Evolutionary conservation across 2,329 filamentous ascomycete species (phyloP).

Genomic region (Microcyclosporella mali): DNA sequence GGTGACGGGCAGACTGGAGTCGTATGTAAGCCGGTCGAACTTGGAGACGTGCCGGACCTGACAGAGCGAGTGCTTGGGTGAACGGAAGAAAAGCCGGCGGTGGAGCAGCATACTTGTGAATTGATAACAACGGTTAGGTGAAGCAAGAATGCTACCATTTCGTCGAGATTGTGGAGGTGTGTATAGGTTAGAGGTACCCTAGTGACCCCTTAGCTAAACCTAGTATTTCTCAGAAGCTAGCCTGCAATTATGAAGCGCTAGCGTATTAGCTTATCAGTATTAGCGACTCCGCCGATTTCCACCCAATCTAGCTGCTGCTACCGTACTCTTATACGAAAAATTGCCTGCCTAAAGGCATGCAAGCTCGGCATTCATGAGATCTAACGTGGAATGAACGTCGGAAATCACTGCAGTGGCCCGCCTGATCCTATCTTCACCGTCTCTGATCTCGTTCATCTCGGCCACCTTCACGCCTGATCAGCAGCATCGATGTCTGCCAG

Average conservation of each 20-base stretch:
- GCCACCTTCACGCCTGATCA: constrained; percentile 15
- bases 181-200: constrained; percentile 92
- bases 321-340: too few species aligned
- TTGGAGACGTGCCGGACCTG: constrained; percentile 83
- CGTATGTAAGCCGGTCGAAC: constrained; percentile 92
- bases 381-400: too few species aligned
- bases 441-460: too few species aligned
- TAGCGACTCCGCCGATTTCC: too few species aligned
- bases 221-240: too few species aligned
- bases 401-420: too few species aligned
- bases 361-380: too few species aligned
- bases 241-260: too few species aligned
- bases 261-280: too few species aligned
- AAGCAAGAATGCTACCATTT: constrained; percentile 65
- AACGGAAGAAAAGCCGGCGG: constrained; percentile 74
- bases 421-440: too few species aligned
- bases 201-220: constrained; percentile 89
- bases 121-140: constrained; percentile 84
- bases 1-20: constrained; percentile 60
- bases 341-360: too few species aligned
- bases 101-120: constrained; percentile 72
- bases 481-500: constrained; percentile 22
- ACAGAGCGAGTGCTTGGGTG: constrained; percentile 92
- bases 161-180: constrained; percentile 77
- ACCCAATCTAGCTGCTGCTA: too few species aligned